Conservation (phyloP, 225 moss, liverwort and hornwort genomes). For the Pleurozium schreberi region DNA sequence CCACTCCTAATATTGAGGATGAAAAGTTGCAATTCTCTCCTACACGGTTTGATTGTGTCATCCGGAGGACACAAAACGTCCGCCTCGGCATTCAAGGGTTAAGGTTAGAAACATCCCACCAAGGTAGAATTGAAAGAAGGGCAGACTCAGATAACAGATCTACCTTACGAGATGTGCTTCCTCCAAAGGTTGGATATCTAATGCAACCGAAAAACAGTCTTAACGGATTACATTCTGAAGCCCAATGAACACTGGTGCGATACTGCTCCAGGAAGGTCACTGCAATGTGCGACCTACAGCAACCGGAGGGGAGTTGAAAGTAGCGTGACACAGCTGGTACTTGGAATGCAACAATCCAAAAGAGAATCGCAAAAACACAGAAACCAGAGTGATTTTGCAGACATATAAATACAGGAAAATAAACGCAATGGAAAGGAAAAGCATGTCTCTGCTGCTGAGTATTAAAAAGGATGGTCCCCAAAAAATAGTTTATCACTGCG, state of each 20-base stretch:
- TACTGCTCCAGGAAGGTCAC: background rate
- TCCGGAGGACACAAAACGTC: too few species aligned
- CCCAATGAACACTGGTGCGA: background rate
- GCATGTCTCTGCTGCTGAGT: background rate
- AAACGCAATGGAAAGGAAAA: background rate
- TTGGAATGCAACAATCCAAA: background rate
- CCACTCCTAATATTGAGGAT: too few species aligned
- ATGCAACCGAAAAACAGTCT: background rate
- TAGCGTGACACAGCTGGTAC: background rate
- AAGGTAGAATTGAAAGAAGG: too few species aligned
- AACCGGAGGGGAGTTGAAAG: background rate
- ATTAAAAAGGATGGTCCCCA: background rate
- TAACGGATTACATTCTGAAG: background rate
- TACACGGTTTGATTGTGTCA: too few species aligned
- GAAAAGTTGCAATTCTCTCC: too few species aligned
- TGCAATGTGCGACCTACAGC: too few species aligned
- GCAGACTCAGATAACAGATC: background rate
- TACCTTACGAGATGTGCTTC: background rate
- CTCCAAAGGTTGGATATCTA: background rate
- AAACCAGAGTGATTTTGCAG: background rate
- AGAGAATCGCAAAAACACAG: background rate
- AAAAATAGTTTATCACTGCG: slow-evolving; percentile 6
- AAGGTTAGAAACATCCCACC: background rate
- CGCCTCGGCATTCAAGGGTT: too few species aligned
- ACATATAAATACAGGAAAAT: background rate